Conservation (phyloP, 2,329 filamentous ascomycete species). For the Rhexocercosporidium sp. region DNA sequence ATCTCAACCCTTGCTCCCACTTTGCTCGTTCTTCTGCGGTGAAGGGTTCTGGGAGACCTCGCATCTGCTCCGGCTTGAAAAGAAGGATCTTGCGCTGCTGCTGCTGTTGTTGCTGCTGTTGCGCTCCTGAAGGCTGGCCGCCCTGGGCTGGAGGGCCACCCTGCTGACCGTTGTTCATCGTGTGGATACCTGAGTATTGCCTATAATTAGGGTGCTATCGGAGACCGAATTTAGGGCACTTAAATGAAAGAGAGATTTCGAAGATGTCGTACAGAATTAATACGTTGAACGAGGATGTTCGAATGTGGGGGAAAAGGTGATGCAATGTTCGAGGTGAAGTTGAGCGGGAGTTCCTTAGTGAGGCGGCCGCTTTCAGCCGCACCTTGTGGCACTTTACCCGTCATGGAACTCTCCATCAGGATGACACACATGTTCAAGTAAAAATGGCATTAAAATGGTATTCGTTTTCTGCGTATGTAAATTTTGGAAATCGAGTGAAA, state of each 20-base stretch:
- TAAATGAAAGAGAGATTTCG: background rate
- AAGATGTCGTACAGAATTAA: background rate
- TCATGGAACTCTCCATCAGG: background rate
- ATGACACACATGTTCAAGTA: too few species aligned
- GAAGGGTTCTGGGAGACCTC: constrained; percentile 44
- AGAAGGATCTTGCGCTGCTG: constrained; percentile 31
- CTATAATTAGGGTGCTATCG: background rate
- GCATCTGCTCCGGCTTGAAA: constrained; percentile 42
- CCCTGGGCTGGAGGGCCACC: constrained; percentile 32
- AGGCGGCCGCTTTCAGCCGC: constrained; percentile 11
- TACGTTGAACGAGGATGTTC: background rate
- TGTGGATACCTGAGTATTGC: background rate
- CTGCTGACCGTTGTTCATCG: constrained; percentile 38
- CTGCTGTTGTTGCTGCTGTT: constrained; percentile 31
- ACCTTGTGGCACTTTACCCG: background rate
- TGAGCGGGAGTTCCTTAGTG: background rate
- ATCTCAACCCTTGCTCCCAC: constrained; percentile 61
- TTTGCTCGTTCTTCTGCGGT: constrained; percentile 60
- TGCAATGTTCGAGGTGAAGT: background rate
- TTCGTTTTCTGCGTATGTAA: too few species aligned
- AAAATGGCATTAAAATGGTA: too few species aligned
- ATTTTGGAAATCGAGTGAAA: too few species aligned
- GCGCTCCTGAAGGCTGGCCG: constrained; percentile 32
- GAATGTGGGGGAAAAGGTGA: background rate
- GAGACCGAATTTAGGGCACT: background rate